Percentiles rank a stretch among this genome's conserved stretches.
phyloP scores from a whole-genome alignment of 2,329 filamentous ascomycete genomes.

The Mycosphaerella sp. region DNA sequence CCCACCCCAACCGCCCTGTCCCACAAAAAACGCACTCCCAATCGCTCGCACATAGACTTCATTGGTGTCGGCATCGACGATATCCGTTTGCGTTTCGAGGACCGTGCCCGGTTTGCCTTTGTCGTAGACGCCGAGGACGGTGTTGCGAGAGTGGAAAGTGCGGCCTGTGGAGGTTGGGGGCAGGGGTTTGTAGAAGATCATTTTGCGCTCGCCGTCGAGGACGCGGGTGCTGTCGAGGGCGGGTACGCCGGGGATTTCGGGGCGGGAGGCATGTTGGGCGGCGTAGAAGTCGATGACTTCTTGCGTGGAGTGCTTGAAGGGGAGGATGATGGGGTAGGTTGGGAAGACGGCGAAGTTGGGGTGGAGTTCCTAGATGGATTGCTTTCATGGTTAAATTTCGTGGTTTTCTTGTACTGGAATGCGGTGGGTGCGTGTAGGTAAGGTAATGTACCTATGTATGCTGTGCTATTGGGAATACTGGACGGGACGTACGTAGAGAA shows the following conservation, averaged over 20 bases:
- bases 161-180: constrained; percentile 64
- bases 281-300: constrained; percentile 72
- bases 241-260: constrained; percentile 66
- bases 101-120: constrained; percentile 74
- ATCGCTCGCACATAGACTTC: constrained; percentile 67
- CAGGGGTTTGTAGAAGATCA: constrained; percentile 64
- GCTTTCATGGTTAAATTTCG: too few relatives aligned
- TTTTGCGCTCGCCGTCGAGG: constrained; percentile 76
- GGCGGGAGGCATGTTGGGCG: constrained; percentile 42
- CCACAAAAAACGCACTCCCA: constrained; percentile 71
- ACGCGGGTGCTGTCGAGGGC: constrained; percentile 67
- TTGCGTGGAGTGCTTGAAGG: constrained; percentile 70
- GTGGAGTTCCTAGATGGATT: constrained; percentile 57
- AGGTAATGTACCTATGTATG: too few relatives aligned
- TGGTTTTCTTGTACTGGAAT: neutral
- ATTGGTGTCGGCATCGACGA: constrained; percentile 63
- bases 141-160: constrained; percentile 69
- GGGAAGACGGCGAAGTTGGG: constrained; percentile 83
- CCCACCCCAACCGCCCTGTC: constrained; percentile 63
- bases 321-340: constrained; percentile 76
- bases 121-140: constrained; percentile 80
- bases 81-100: constrained; percentile 68
- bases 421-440: constrained; percentile 60
- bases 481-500: constrained; percentile 63
- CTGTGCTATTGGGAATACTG: too few relatives aligned